A percentile compares a stretch with the other conserved stretches of the same genome.
These are phyloP conservation scores for Metschnikowia orientalis DNA, from an alignment of 805 yeast genomes.

Conservation along the genomic window DNA sequence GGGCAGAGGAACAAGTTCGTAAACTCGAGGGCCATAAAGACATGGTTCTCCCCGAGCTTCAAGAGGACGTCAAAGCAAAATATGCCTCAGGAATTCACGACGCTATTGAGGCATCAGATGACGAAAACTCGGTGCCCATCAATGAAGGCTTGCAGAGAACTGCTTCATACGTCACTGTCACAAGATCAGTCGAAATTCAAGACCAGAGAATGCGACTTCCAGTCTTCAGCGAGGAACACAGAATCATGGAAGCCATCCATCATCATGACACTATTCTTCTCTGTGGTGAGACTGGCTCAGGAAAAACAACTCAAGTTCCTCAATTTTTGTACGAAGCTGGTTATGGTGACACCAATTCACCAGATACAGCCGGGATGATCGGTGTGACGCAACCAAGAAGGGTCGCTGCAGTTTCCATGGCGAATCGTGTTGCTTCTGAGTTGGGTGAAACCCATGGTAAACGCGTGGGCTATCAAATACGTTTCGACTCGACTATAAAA, in stretches of 20 bases:
- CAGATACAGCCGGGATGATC: conserved; percentile 75
- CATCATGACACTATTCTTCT: conserved; percentile 86
- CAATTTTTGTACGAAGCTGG: conserved; percentile 94
- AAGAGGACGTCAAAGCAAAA: conserved; percentile 41
- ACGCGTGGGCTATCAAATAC: conserved; percentile 73
- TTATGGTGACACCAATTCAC: conserved; percentile 64
- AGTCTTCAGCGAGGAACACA: conserved; percentile 84
- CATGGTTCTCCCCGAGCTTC: conserved; percentile 42
- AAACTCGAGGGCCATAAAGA: conserved; percentile 54
- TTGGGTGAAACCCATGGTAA: conserved; percentile 61
- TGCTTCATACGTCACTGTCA: conserved; percentile 64
- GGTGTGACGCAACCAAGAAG: conserved; percentile 95
- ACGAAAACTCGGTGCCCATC: conserved; percentile 55
- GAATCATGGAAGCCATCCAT: conserved; percentile 91
- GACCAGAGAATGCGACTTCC: conserved; percentile 69
- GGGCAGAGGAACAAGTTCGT: conserved; percentile 79
- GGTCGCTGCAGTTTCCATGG: conserved; percentile 92
- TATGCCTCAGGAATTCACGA: conserved; percentile 65
- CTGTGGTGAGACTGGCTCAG: conserved; percentile 98
- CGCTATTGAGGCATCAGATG: conserved; percentile 46
- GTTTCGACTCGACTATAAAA: conserved; percentile 69
- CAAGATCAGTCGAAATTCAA: conserved; percentile 65
- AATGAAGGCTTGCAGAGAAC: conserved; percentile 51
- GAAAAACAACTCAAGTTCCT: conserved; percentile 97
- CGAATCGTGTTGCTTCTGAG: conserved; percentile 72